These are phyloP conservation scores for Saccharomycopsis sp. DNA, from an alignment of 805 yeast genomes.

Conservation along the genomic window DNA sequence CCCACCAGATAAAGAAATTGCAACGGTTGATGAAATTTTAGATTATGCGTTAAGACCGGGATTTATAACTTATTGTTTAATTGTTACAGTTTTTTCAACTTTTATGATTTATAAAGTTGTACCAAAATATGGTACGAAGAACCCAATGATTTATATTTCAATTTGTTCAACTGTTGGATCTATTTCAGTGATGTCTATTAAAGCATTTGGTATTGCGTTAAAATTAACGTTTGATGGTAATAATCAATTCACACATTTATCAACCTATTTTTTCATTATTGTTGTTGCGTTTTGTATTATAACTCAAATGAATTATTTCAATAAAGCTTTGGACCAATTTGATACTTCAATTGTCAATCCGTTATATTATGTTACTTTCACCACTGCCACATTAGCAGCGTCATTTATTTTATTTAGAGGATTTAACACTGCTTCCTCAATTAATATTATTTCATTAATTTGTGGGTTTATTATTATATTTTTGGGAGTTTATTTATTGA, in stretches of 20 bases:
- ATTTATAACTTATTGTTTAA: slow-evolving; percentile 57
- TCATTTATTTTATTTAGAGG: slow-evolving; percentile 82
- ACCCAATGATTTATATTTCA: slow-evolving; percentile 84
- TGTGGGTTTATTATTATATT: slow-evolving; percentile 84
- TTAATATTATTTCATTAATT: slow-evolving; percentile 71
- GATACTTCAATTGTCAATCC: slow-evolving; percentile 92
- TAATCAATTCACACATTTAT: slow-evolving; percentile 79
- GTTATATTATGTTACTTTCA: slow-evolving; percentile 82
- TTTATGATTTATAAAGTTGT: slow-evolving; percentile 81
- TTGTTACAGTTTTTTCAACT: slow-evolving; percentile 60
- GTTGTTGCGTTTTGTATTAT: slow-evolving; percentile 77
- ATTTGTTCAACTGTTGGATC: slow-evolving; percentile 90
- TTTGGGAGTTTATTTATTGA: slow-evolving; percentile 78
- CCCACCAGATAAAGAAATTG: slow-evolving; percentile 86
- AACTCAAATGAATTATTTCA: slow-evolving; percentile 91
- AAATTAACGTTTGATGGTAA: slow-evolving; percentile 78
- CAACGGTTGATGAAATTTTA: slow-evolving; percentile 83
- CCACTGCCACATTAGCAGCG: slow-evolving; percentile 80
- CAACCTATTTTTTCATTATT: slow-evolving; percentile 73
- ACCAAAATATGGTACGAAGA: slow-evolving; percentile 69
- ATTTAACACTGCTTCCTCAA: slow-evolving; percentile 75
- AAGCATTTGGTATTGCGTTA: slow-evolving; percentile 88
- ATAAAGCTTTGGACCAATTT: slow-evolving; percentile 88
- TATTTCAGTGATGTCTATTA: slow-evolving; percentile 83
- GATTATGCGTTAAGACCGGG: slow-evolving; percentile 73